phyloP scores from a whole-genome alignment of 1,284 basidiomycete species.

The Rhodotorula sp. region DNA sequence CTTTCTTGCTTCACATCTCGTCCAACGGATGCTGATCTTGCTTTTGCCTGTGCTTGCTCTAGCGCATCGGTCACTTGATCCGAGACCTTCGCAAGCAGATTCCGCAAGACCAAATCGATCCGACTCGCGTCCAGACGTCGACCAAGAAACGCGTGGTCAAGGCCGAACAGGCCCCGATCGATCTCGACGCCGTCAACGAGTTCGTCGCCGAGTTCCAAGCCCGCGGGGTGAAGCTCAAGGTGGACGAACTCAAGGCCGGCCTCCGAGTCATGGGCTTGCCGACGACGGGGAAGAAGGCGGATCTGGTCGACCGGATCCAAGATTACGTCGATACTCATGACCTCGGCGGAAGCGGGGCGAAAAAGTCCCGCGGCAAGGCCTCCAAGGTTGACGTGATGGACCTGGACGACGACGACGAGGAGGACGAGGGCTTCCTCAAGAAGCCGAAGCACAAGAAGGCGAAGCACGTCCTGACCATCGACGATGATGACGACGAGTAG shows the following conservation, averaged over 20 bases:
- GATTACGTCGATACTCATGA: constrained; percentile 25
- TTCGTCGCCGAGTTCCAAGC: constrained; percentile 8
- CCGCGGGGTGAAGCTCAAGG: constrained; percentile 13
- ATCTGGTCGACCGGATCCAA: constrained; percentile 22
- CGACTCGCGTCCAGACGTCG: constrained; percentile 16
- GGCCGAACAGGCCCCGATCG: neutral
- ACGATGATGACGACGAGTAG: constrained; percentile 1
- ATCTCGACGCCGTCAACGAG: constrained; percentile 1
- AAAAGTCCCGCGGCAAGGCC: neutral
- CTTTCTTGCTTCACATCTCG: neutral
- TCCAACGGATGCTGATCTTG: neutral
- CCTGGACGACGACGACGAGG: constrained; percentile 4
- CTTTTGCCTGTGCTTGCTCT: neutral
- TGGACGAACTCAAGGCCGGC: constrained; percentile 33
- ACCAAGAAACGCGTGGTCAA: constrained; percentile 12
- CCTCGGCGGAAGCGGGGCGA: neutral
- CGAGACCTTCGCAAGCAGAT: constrained; percentile 13
- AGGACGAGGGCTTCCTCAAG: constrained; percentile 1
- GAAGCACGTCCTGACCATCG: neutral
- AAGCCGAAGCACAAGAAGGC: constrained; percentile 12
- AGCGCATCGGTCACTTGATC: constrained; percentile 24
- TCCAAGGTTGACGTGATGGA: constrained; percentile 3
- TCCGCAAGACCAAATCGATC: constrained; percentile 24
- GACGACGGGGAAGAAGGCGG: constrained; percentile 31
- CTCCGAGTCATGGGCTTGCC: constrained; percentile 26